Percentiles rank a stretch among this genome's conserved stretches.
Evolutionary conservation across 169 alveolate genomes (phyloP).

Genomic region (Eimeria falciformis): DNA sequence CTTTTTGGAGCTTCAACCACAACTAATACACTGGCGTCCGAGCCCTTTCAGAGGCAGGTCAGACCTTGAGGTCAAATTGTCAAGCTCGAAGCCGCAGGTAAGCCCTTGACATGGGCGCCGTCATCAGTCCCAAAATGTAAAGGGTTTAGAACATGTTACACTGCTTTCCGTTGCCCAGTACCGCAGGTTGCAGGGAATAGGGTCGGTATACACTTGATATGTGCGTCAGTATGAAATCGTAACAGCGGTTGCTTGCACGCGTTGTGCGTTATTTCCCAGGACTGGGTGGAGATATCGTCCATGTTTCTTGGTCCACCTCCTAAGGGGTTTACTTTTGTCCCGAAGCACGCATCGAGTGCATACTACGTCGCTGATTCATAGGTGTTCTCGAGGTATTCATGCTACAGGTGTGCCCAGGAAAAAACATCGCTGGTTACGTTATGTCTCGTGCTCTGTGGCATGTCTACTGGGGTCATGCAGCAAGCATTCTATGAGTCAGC

Average conservation of each 20-base stretch:
- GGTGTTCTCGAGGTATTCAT: too few relatives aligned
- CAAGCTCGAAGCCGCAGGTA: conserved; percentile 75
- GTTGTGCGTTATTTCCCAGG: conserved; percentile 62
- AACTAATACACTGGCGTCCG: conserved; percentile 85
- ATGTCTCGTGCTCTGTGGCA: too few relatives aligned
- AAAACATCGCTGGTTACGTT: too few relatives aligned
- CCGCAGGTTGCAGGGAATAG: not conserved
- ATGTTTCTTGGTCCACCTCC: conserved; percentile 91
- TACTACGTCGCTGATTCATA: conserved; percentile 13
- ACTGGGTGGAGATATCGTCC: conserved; percentile 89
- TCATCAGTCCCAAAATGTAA: not conserved
- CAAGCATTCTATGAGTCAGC: too few relatives aligned
- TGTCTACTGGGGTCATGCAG: too few relatives aligned
- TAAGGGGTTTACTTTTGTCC: conserved; percentile 84
- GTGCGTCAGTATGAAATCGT: not conserved
- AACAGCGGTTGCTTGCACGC: not conserved
- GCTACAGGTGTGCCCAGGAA: too few relatives aligned
- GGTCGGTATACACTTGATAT: not conserved
- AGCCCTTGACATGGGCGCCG: not conserved
- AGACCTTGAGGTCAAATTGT: conserved; percentile 87
- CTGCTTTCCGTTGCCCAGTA: not conserved
- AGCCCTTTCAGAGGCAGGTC: conserved; percentile 87
- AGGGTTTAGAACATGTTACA: not conserved
- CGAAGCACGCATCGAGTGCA: conserved; percentile 85
- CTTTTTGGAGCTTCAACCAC: conserved; percentile 80